A percentile compares a stretch with the other conserved stretches of the same genome.
Evolutionary conservation across 306 rosid species (phyloP).

Genomic region (Dalbergia cultrata): DNA sequence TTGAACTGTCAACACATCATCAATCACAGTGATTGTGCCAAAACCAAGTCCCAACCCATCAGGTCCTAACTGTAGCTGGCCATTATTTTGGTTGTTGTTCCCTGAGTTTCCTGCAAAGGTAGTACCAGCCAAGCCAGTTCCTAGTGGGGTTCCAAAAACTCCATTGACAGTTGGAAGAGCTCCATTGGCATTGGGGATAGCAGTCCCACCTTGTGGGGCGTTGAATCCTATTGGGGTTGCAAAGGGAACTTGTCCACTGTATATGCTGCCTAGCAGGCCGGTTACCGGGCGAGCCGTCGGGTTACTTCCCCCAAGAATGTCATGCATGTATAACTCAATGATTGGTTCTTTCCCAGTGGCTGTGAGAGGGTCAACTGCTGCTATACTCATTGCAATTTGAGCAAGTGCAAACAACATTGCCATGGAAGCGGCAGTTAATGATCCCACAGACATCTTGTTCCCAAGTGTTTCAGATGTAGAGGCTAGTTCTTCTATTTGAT

Average conservation of each 20-base stretch:
- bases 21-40: constrained; percentile 86
- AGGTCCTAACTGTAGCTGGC: constrained; percentile 61
- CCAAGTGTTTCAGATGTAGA: constrained; percentile 4
- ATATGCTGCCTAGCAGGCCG: constrained; percentile 82
- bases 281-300: constrained; percentile 90
- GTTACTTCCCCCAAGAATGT: constrained; percentile 80
- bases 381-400: constrained; percentile 39
- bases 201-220: constrained; percentile 66
- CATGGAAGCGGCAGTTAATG: constrained; percentile 41
- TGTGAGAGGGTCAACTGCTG: constrained; percentile 59
- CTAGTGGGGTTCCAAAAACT: constrained; percentile 77
- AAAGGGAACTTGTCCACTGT: constrained; percentile 89
- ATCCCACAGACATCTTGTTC: constrained; percentile 51
- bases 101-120: constrained; percentile 63
- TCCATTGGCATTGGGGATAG: constrained; percentile 90
- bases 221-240: constrained; percentile 76
- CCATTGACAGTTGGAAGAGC: constrained; percentile 89
- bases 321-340: constrained; percentile 88
- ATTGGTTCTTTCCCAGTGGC: constrained; percentile 65
- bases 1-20: constrained; percentile 70
- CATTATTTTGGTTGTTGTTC: constrained; percentile 52
- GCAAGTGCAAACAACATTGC: constrained; percentile 47
- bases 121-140: constrained; percentile 84
- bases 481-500: constrained; percentile 16
- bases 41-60: constrained; percentile 85